These are phyloP conservation scores for Canariomyces notabilis DNA, from an alignment of 2,329 filamentous ascomycete species.

Conservation along the genomic window DNA sequence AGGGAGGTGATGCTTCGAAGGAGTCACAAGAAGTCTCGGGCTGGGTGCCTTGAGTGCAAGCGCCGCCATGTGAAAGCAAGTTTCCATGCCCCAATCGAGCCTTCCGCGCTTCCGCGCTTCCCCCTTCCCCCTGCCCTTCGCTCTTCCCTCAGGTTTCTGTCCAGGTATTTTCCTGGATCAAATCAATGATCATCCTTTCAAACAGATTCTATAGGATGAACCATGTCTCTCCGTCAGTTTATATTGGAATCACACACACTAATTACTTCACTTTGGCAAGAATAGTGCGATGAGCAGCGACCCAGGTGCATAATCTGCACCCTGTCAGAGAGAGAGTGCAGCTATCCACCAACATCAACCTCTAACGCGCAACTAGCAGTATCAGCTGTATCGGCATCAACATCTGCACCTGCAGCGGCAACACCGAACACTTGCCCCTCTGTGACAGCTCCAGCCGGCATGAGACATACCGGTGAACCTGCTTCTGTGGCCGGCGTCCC, in stretches of 20 bases:
- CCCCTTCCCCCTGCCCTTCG: too few relatives aligned
- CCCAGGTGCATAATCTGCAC: constrained; percentile 29
- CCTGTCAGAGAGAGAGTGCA: constrained; percentile 26
- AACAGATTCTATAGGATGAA: too few relatives aligned
- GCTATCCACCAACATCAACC: constrained; percentile 17
- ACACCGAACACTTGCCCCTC: background rate
- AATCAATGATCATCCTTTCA: too few relatives aligned
- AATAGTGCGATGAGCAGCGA: constrained; percentile 29
- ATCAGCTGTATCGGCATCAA: background rate
- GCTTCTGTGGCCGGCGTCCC: constrained; percentile 17
- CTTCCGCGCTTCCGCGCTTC: too few relatives aligned
- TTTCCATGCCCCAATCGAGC: background rate
- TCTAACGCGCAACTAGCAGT: background rate
- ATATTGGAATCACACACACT: too few relatives aligned
- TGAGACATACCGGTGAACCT: background rate
- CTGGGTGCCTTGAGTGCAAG: constrained; percentile 30
- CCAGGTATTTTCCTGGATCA: background rate
- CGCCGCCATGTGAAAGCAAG: constrained; percentile 23
- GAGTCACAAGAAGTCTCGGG: constrained; percentile 29
- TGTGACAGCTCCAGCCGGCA: background rate
- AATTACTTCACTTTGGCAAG: background rate
- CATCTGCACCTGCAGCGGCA: constrained; percentile 3
- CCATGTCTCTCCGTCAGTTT: too few relatives aligned
- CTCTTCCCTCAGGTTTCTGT: too few relatives aligned
- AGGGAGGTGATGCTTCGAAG: constrained; percentile 25